Evolutionary conservation across 1,284 basidiomycete genomes (phyloP), one percentile per base, ranked within the genome.

Genomic region (Sporisorium exsertum): DNA sequence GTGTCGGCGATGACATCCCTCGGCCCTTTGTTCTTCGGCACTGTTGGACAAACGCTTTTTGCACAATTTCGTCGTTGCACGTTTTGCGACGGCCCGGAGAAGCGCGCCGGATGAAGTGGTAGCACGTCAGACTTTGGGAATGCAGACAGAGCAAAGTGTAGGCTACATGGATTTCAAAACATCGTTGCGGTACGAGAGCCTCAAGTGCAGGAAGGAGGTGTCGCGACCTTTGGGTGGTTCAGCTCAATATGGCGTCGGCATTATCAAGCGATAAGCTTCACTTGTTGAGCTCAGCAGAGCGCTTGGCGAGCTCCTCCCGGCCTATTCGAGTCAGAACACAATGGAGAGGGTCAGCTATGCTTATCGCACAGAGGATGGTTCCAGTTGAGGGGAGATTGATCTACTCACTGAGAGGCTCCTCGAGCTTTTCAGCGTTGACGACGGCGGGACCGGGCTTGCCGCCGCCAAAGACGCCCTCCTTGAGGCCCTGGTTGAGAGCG

Each of bases 251-350:
- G 43, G 20, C 26, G 13, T n/a, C 20, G 43, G 24, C 24, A 7
- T 43, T 6, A 22, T 22, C n/a, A 5, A 22, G 8, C 9, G 5
- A 20, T 16, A 1, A 22, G 40, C 20, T 24, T 57, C 51, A 69
- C 69, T 79, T 75, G 73, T 79, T 79, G 67, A 79, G 77, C 57
- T 79, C 77, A 26, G 77, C 77, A 29, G 77, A 75, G n/a, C 77
- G 77, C 64, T 76, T 72, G 33, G 77, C 77, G 18, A 79, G 54
- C 49, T 79, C 77, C 24, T 79, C 77, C 29, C 68, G 68, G 61
- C 66, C 72, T 74, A 55, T 16, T 22, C 3, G 18, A 15, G 32
- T n/a, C 27, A 43, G 29, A 18, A 26, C 10, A 42, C 26, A 46
- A 3, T 5, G 12, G 47, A 12, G 27, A 22, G 20, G 16, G 42